Base-by-base conservation (phyloP, 2,329 filamentous ascomycete species). In the Claviceps sp. region DNA sequence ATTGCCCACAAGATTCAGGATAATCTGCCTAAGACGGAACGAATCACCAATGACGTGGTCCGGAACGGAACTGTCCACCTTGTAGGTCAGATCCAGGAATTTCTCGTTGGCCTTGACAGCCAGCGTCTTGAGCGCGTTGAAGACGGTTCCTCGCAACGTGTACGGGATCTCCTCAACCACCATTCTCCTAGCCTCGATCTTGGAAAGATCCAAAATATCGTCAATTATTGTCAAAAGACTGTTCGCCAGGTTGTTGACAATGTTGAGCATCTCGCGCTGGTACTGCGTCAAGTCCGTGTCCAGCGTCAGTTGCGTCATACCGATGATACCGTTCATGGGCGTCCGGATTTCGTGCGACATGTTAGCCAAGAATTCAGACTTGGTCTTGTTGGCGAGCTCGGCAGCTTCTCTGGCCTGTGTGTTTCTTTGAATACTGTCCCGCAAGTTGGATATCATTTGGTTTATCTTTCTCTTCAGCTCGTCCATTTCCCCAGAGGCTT, bases 381-480 rank as follows among this genome's bases (percentile, higher is more conserved):
- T 98, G 43, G 91, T 97, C 71, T 94, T 91, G 74, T 96, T 97
- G 57, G 93, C 93, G 65, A 96, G 74, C 67, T 98, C 93, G 62
- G 93, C 93, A 47, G 91, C 90, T 69, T 97, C 91, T 68, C 93
- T 86, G 53, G 93, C 93, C 58, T 90, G 88, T 3, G 90, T 96
- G 66, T 97, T 98, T 66, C 89, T 83, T 67, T 97, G 90, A 59
- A 98, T 96, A 75, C 87, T 94, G 70, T 97, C 93, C 59, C 91
- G 78, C 56, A 98, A 72, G 65, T 95, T 95, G 65, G 87, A 93
- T 50, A 97, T 90, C 93, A 98, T 98, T 72, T 94, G 88, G 67
- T 97, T 98, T 77, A 98, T 97, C 76, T 97, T 97, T 62, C 90
- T 84, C 72, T 98, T 98, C 61, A 98, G 77, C 68, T 97, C 91